Evolutionary conservation across 352 stramenopile genomes (phyloP).

Genomic region (Globisporangium uncinulatum): DNA sequence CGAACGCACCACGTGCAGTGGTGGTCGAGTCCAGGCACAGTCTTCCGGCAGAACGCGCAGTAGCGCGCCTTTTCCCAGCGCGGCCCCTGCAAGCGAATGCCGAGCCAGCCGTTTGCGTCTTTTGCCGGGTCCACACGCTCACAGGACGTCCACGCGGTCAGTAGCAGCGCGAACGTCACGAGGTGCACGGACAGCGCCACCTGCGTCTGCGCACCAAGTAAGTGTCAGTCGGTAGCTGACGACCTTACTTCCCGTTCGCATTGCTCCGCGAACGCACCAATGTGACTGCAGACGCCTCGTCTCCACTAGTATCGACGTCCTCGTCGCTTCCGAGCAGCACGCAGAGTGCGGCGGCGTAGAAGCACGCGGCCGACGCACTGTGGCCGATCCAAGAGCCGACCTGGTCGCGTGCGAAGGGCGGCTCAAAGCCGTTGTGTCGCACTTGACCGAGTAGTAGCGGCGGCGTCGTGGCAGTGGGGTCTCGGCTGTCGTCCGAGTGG

Average conservation of each 20-base stretch:
- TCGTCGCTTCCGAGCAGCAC: constrained; percentile 13
- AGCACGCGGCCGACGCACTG: constrained; percentile 49
- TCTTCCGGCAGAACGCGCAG: constrained; percentile 74
- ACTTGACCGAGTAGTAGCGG: constrained; percentile 26
- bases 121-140: constrained; percentile 59
- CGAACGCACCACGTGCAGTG: constrained; percentile 72
- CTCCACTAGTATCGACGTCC: background rate
- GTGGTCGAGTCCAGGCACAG: constrained; percentile 74
- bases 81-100: constrained; percentile 48
- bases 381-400: constrained; percentile 70
- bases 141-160: constrained; percentile 64
- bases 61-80: constrained; percentile 81
- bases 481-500: background rate
- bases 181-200: constrained; percentile 48
- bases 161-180: constrained; percentile 35
- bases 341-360: constrained; percentile 43
- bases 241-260: too few species aligned
- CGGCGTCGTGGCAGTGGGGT: background rate
- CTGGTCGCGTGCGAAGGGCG: constrained; percentile 72
- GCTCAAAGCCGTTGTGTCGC: constrained; percentile 65
- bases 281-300: background rate
- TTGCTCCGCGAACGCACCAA: constrained; percentile 19
- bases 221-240: background rate
- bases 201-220: constrained; percentile 26
- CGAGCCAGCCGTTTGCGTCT: constrained; percentile 57